Evolutionary conservation across 1,284 basidiomycete genomes (phyloP), one percentile per base, ranked within the genome.

Genomic region (Leucoagaricus sp.): DNA sequence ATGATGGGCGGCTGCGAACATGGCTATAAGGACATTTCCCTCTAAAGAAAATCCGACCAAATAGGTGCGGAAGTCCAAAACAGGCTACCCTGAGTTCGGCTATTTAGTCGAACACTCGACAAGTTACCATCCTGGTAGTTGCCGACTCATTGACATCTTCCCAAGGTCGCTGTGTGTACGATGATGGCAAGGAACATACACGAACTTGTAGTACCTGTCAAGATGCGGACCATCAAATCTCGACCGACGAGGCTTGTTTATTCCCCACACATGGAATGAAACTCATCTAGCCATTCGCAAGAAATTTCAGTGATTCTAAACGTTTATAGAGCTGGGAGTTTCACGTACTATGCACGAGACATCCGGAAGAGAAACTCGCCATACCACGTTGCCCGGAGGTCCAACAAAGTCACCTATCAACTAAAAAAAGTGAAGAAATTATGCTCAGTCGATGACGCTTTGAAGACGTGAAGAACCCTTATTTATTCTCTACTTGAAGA

Each of bases 31-130:
- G 19, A n/a, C 25, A 17, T 41, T n/a, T 28, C 31, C 21, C 19
- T 33, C 50, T 31, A 21, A n/a, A 7, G 7, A 26, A 44, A 44
- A 45, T 23, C 44, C 33, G 46, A 15, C 26, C 36, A 48, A 54
- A 48, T 31, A 53, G 44, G 45, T 29, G 23, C 41, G 46, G n/a
- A 19, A 26, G 26, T 36, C 53, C 12, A 48, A 48, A 55, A 55
- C 13, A 38, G 45, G 28, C 38, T 55, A 55, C 53, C 45, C 53
- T 55, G 53, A 31, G 53, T 49, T 55, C 53, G 53, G 53, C 53
- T 48, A 55, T 19, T 55, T 55, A 55, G 46, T 48, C 53, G 53
- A 53, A 33, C 26, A 10, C 42, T 55, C 45, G 46, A 48, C 53
- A 55, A 55, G 29, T 23, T 45, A 28, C 34, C 53, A 55, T 55